Conservation (phyloP, 805 yeast genomes). For the Maudiozyma saulgeensis region DNA sequence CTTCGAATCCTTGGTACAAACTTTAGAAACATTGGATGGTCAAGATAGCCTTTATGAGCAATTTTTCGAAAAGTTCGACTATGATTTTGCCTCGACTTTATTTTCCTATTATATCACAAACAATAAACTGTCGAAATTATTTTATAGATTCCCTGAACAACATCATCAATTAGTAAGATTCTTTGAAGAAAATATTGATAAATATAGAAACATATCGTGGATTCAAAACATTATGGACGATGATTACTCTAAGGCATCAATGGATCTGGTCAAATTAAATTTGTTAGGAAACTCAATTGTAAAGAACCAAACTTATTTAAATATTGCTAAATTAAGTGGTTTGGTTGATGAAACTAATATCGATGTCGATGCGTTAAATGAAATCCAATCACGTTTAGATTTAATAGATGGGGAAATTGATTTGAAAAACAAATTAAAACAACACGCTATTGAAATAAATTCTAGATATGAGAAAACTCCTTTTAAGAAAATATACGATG, state of each 20-base stretch:
- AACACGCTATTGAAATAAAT: slow-evolving; percentile 16
- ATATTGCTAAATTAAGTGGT: slow-evolving; percentile 62
- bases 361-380: slow-evolving; percentile 21
- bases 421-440: slow-evolving; percentile 24
- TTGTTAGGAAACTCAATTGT: slow-evolving; percentile 34
- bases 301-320: slow-evolving; percentile 44
- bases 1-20: slow-evolving; percentile 50
- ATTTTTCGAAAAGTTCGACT: slow-evolving; percentile 55
- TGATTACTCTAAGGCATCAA: slow-evolving; percentile 42
- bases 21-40: slow-evolving; percentile 31
- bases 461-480: slow-evolving; percentile 16
- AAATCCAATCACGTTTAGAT: slow-evolving; percentile 43
- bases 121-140: slow-evolving; percentile 43
- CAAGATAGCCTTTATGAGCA: slow-evolving; percentile 36
- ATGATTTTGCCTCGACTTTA: slow-evolving; percentile 55
- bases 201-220: slow-evolving; percentile 59
- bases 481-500: slow-evolving; percentile 15
- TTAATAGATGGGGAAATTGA: slow-evolving; percentile 42
- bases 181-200: slow-evolving; percentile 35
- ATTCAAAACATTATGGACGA: slow-evolving; percentile 49
- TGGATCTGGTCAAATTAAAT: slow-evolving; percentile 36
- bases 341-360: slow-evolving; percentile 32
- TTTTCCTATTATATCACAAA: slow-evolving; percentile 48
- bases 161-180: slow-evolving; percentile 42
- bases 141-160: slow-evolving; percentile 49